Evolutionary conservation across 202 grass and related monocot genomes (phyloP), one percentile per base, ranked within the genome.

Genomic region (Elaeis oleifera): DNA sequence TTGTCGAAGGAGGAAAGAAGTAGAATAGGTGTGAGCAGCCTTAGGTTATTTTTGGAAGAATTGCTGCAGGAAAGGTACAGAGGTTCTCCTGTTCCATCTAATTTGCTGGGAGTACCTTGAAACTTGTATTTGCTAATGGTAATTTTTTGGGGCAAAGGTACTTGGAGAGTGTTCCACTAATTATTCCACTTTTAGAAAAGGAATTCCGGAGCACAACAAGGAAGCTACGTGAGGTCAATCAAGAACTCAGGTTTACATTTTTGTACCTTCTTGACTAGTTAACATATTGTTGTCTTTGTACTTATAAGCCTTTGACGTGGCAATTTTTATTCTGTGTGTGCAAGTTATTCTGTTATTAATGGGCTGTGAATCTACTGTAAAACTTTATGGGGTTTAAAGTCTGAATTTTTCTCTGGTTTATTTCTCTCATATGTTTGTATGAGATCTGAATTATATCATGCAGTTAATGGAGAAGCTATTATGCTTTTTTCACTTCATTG

Each of bases 131-230:
- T 44, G 36, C 36, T 44, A 44, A 44, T 44, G 8, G 2, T 44
- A 44, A 13, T 11, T 14, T 36, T 44, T 44, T 61, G 44, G 9
- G 17, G 11, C 17, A 5, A 73, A 96, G 90, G 90, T 96, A 96
- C 52, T 58, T 90, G 23, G 86, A 87, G 59, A 90, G 81, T 59
- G 83, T 96, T 62, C 90, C 90, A 64, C 74, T 82, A 51, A 90
- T 90, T 80, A 78, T 90, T 74, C 86, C 90, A 82, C 77, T 88
- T 68, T 81, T 96, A 81, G 90, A 88, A 53, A 96, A 87, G 67
- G 83, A 96, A 74, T 68, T 82, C 68, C 81, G 70, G 1, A 52
- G 77, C 28, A 49, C 77, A 77, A 78, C 73, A 60, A 88, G 72
- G 64, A 96, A 88, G 77, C 36, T 96, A 55, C 59, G 56, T 36